Evolutionary conservation across 805 yeast genomes (phyloP).

Genomic region (Nakazawaea ambrosiae): DNA sequence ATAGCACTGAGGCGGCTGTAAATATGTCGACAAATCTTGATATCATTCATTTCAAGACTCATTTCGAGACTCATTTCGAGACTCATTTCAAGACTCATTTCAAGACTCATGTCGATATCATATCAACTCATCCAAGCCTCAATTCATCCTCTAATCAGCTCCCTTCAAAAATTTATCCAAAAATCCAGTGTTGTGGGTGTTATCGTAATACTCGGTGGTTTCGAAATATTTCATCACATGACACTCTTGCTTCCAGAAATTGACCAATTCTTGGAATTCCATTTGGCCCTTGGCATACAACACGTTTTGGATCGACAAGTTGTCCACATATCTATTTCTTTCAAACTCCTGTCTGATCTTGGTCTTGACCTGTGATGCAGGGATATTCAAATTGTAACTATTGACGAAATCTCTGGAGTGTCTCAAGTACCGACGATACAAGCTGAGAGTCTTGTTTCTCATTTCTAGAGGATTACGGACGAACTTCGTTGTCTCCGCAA

Average conservation of each 20-base stretch:
- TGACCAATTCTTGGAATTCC: slow-evolving; percentile 84
- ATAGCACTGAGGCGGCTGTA: too few relatives aligned
- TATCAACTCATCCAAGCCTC: not conserved
- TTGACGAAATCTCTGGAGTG: slow-evolving; percentile 44
- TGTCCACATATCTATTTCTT: slow-evolving; percentile 68
- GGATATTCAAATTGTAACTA: slow-evolving; percentile 68
- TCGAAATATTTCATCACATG: slow-evolving; percentile 80
- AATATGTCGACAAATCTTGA: not conserved
- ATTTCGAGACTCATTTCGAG: too few relatives aligned
- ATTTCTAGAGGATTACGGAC: slow-evolving; percentile 56
- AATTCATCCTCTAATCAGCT: slow-evolving; percentile 19
- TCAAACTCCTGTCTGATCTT: slow-evolving; percentile 87
- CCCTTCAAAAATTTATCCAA: slow-evolving; percentile 71
- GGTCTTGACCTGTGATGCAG: slow-evolving; percentile 72
- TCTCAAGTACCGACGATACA: slow-evolving; percentile 70
- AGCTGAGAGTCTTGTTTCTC: slow-evolving; percentile 53
- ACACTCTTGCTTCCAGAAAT: slow-evolving; percentile 87
- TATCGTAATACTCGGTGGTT: slow-evolving; percentile 50
- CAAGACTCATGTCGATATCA: not conserved
- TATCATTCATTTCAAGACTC: too few relatives aligned
- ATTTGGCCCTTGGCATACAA: slow-evolving; percentile 77
- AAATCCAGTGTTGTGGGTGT: slow-evolving; percentile 52
- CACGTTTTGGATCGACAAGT: slow-evolving; percentile 58
- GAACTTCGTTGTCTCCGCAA: slow-evolving; percentile 74
- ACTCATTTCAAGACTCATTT: too few relatives aligned